Percentiles rank a stretch among this genome's conserved stretches.
These are phyloP conservation scores for Trifolium dubium DNA, from an alignment of 306 rosid genomes.

Conservation along the genomic window DNA sequence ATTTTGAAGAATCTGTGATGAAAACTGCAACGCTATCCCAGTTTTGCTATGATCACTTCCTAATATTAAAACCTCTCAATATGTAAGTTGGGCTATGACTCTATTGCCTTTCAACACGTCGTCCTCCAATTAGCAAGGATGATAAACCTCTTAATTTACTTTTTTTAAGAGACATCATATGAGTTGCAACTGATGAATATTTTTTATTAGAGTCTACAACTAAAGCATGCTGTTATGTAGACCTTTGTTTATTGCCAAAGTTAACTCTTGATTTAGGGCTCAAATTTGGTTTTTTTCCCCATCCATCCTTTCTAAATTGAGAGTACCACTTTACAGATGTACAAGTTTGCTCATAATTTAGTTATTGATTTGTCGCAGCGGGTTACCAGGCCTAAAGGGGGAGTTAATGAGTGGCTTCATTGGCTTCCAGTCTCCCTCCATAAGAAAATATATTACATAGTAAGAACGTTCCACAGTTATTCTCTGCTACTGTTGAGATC, in stretches of 20 bases:
- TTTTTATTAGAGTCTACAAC: slow-evolving; percentile 11
- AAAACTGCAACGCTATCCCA: not conserved
- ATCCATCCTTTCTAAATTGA: not conserved
- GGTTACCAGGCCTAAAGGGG: slow-evolving; percentile 87
- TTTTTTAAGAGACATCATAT: not conserved
- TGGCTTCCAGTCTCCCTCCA: slow-evolving; percentile 93
- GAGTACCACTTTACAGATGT: slow-evolving; percentile 16
- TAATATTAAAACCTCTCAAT: slow-evolving; percentile 1
- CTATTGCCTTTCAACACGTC: not conserved
- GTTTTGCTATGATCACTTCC: not conserved
- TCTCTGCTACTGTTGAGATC: slow-evolving; percentile 51
- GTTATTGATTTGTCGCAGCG: slow-evolving; percentile 59
- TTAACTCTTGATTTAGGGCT: not conserved
- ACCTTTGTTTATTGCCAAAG: slow-evolving; percentile 18
- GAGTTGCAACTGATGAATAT: not conserved
- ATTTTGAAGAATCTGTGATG: not conserved
- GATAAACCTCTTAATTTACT: not conserved
- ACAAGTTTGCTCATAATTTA: slow-evolving; percentile 26
- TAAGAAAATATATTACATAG: slow-evolving; percentile 61
- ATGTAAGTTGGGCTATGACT: not conserved
- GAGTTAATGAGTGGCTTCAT: slow-evolving; percentile 83
- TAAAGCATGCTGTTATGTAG: not conserved
- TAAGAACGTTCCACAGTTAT: slow-evolving; percentile 52
- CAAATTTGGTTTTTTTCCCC: slow-evolving; percentile 8
- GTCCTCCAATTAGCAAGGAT: not conserved